Conservation (phyloP, 1,139 yeast species). For the Pichia sp. region DNA sequence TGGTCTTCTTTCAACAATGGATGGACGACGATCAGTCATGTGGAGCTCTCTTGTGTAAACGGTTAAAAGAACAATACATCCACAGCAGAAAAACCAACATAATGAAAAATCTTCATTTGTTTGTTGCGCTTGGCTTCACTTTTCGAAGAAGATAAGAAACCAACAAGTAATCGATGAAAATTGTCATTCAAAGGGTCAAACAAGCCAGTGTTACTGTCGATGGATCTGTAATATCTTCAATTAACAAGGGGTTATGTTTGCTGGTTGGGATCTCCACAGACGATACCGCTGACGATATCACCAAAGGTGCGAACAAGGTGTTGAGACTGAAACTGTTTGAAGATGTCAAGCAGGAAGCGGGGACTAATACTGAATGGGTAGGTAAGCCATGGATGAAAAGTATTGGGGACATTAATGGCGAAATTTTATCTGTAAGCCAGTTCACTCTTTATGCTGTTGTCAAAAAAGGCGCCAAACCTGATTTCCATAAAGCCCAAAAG, state of each 20-base stretch:
- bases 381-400: slow-evolving; percentile 56
- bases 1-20: slow-evolving; percentile 61
- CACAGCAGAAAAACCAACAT: no score
- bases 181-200: slow-evolving; percentile 82
- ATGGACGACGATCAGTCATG: slow-evolving; percentile 39
- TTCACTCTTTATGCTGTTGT: slow-evolving; percentile 81
- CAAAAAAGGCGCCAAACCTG: slow-evolving; percentile 88
- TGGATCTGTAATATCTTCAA: slow-evolving; percentile 55
- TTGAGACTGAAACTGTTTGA: slow-evolving; percentile 65
- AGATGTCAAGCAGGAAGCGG: slow-evolving; percentile 35
- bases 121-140: not conserved
- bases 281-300: slow-evolving; percentile 69
- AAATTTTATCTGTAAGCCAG: slow-evolving; percentile 70
- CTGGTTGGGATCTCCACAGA: slow-evolving; percentile 76
- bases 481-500: slow-evolving; percentile 83
- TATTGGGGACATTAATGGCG: slow-evolving; percentile 46
- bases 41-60: no score
- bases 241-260: slow-evolving; percentile 66
- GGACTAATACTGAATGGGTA: slow-evolving; percentile 26
- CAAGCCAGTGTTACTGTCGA: slow-evolving; percentile 85
- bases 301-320: slow-evolving; percentile 59
- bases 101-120: not conserved
- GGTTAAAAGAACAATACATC: no score
- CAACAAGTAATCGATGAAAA: slow-evolving; percentile 45
- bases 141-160: not conserved